A percentile compares a stretch with the other conserved stretches of the same genome.
These are phyloP conservation scores for Geranium rotundifolium DNA, from an alignment of 345 rosid genomes.

Conservation along the genomic window DNA sequence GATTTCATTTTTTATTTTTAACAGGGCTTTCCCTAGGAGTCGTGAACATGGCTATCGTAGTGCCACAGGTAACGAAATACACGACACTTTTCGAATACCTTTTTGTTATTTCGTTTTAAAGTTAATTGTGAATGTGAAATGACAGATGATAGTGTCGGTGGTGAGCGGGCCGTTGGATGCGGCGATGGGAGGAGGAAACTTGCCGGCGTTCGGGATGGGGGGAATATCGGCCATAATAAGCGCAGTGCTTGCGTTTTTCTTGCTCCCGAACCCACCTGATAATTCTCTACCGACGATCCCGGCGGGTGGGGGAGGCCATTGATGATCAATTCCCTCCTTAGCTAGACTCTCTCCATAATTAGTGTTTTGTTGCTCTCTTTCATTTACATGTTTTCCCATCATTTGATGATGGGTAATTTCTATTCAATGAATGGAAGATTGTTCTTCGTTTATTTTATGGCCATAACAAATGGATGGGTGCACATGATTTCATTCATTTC, in stretches of 20 bases:
- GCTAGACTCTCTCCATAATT: no score
- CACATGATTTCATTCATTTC: no score
- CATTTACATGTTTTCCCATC: no score
- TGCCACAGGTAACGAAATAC: conserved; percentile 62
- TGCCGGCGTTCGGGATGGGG: background rate
- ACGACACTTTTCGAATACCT: background rate
- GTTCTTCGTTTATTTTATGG: no score
- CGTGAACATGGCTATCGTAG: conserved; percentile 61
- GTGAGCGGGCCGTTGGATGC: background rate
- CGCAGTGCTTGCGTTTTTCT: background rate
- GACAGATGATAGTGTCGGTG: background rate
- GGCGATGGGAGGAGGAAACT: background rate
- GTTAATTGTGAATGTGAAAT: no score
- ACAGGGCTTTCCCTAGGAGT: conserved; percentile 80
- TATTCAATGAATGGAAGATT: no score
- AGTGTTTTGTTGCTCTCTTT: no score
- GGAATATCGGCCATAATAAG: background rate
- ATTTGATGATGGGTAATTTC: no score
- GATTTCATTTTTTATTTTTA: background rate
- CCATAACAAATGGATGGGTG: no score
- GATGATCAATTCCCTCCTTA: background rate
- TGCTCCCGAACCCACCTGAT: background rate
- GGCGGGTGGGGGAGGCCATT: background rate
- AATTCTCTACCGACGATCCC: background rate
- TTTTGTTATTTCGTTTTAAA: no score